phyloP scores from a whole-genome alignment of 805 yeast species.

The Candida golubevii region DNA sequence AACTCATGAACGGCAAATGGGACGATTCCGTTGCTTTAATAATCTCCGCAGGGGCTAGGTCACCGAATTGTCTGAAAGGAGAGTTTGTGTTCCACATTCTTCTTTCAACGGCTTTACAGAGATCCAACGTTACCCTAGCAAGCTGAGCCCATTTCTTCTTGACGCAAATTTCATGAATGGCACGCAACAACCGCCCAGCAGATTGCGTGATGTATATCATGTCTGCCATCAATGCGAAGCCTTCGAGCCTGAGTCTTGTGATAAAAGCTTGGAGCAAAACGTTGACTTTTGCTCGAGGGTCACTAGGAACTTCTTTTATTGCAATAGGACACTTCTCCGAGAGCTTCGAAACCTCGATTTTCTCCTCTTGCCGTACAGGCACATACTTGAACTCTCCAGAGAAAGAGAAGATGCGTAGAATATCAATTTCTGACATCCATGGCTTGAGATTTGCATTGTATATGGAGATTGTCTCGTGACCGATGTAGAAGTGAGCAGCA shows the following conservation, averaged over 20 bases:
- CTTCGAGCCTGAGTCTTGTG: slow-evolving; percentile 71
- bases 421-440: slow-evolving; percentile 63
- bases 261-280: slow-evolving; percentile 81
- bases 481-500: slow-evolving; percentile 83
- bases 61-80: slow-evolving; percentile 78
- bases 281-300: slow-evolving; percentile 73
- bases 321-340: slow-evolving; percentile 82
- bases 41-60: slow-evolving; percentile 63
- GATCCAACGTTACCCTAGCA: slow-evolving; percentile 51
- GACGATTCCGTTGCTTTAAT: slow-evolving; percentile 74
- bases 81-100: slow-evolving; percentile 82
- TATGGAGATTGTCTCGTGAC: slow-evolving; percentile 63
- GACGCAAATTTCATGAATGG: slow-evolving; percentile 74
- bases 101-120: slow-evolving; percentile 76
- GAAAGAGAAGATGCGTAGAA: slow-evolving; percentile 69
- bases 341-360: slow-evolving; percentile 62
- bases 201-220: slow-evolving; percentile 91
- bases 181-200: slow-evolving; percentile 84
- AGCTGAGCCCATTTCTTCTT: slow-evolving; percentile 68
- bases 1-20: slow-evolving; percentile 76
- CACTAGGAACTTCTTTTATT: slow-evolving; percentile 63
- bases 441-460: slow-evolving; percentile 64
- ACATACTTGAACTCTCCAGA: slow-evolving; percentile 84
- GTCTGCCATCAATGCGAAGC: slow-evolving; percentile 88
- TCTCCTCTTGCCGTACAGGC: slow-evolving; percentile 85